A percentile compares a stretch with the other conserved stretches of the same genome.
Conservation (phyloP, 495 filamentous ascomycete genomes). For the Beverwykella pulmonaria region DNA sequence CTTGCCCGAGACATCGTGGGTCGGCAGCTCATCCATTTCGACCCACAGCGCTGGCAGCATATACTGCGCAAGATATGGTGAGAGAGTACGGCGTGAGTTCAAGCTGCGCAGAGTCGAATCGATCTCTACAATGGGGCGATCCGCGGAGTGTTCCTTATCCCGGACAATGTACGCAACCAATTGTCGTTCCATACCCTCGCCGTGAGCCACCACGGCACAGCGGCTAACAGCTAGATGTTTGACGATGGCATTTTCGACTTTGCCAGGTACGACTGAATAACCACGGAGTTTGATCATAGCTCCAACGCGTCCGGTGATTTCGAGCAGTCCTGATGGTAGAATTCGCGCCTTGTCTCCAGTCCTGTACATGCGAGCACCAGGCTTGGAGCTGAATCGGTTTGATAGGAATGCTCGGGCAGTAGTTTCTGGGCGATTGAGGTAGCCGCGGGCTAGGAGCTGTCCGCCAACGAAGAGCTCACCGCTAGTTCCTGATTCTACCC, state of each 20-base stretch:
- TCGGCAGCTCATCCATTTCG: constrained; percentile 61
- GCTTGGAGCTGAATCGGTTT: constrained; percentile 36
- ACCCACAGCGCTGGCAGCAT: constrained; percentile 73
- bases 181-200: constrained; percentile 66
- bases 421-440: constrained; percentile 44
- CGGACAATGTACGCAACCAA: constrained; percentile 68
- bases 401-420: constrained; percentile 42
- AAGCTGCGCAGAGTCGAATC: constrained; percentile 62
- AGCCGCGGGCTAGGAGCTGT: constrained; percentile 41
- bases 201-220: constrained; percentile 62
- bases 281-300: constrained; percentile 47
- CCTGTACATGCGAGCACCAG: constrained; percentile 44
- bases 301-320: constrained; percentile 45
- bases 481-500: constrained; percentile 46
- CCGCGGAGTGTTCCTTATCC: constrained; percentile 55
- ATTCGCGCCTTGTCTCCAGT: constrained; percentile 44
- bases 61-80: constrained; percentile 64
- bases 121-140: constrained; percentile 58
- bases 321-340: constrained; percentile 43
- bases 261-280: constrained; percentile 46
- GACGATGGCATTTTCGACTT: constrained; percentile 62
- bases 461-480: constrained; percentile 46
- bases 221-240: constrained; percentile 61
- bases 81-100: constrained; percentile 56
- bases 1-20: constrained; percentile 69